phyloP scores from a whole-genome alignment of 148 eudicot species.

The Gaultheria prostrata region DNA sequence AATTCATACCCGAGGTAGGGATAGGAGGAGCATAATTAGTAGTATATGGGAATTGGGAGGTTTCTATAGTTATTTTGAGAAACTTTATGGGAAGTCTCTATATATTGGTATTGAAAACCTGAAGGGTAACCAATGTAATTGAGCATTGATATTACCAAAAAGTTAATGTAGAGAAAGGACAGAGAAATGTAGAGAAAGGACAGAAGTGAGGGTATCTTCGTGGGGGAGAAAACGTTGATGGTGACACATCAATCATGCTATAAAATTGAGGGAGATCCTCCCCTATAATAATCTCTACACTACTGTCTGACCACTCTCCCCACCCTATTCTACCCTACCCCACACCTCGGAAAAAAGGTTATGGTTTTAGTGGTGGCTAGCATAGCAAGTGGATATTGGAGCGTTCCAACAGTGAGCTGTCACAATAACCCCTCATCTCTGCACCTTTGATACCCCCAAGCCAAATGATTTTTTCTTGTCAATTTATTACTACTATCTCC shows the following conservation, averaged over 20 bases:
- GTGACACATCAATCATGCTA: slow-evolving; percentile 45
- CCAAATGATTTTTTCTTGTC: too few relatives aligned
- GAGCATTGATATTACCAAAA: neutral
- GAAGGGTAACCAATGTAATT: neutral
- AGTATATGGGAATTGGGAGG: too few relatives aligned
- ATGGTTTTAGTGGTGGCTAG: neutral
- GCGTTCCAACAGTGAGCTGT: neutral
- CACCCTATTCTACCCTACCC: neutral
- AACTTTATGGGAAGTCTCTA: neutral
- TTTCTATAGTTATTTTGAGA: too few relatives aligned
- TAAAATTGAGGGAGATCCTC: slow-evolving; percentile 70
- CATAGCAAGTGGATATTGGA: neutral
- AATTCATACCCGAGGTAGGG: too few relatives aligned
- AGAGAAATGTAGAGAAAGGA: neutral
- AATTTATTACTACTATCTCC: too few relatives aligned
- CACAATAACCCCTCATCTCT: neutral
- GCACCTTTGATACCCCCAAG: too few relatives aligned
- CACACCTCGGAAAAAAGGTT: slow-evolving; percentile 3
- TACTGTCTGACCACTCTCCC: slow-evolving; percentile 11
- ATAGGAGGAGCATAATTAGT: too few relatives aligned
- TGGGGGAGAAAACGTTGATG: slow-evolving; percentile 27
- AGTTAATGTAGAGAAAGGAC: neutral
- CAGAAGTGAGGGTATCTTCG: slow-evolving; percentile 15
- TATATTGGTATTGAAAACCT: neutral
- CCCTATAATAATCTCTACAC: slow-evolving; percentile 25